Conservation (phyloP, 495 filamentous ascomycete genomes). For the Platismatia glauca region DNA sequence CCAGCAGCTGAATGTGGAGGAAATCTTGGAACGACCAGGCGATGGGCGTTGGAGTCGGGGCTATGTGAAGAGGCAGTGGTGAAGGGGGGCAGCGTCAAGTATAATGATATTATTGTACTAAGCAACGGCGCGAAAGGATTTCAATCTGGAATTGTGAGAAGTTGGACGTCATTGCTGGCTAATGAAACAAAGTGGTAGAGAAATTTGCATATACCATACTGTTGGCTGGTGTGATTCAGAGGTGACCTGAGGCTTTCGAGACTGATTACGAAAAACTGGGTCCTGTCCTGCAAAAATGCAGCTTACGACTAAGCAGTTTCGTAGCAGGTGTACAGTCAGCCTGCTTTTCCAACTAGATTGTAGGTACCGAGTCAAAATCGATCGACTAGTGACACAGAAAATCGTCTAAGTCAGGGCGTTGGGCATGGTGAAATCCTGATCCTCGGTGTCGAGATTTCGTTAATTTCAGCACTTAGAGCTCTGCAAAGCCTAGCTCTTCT, state of each 20-base stretch:
- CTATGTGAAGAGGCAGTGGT: conserved; percentile 57
- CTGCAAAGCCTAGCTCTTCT: neutral
- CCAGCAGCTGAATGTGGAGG: conserved; percentile 53
- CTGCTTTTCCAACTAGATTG: neutral
- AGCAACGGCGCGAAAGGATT: conserved; percentile 84
- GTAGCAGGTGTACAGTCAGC: neutral
- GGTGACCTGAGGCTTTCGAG: neutral
- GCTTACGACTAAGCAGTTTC: neutral
- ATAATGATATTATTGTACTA: conserved; percentile 73
- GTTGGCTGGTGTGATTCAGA: neutral
- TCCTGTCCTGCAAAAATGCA: neutral
- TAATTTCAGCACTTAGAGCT: neutral
- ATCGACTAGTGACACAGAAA: neutral
- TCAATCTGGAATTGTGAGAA: conserved; percentile 36
- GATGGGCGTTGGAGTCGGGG: conserved; percentile 61
- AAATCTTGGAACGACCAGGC: conserved; percentile 69
- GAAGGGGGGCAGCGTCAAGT: conserved; percentile 42
- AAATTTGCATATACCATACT: neutral
- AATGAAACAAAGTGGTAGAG: neutral
- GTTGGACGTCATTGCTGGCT: neutral
- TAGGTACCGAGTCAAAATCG: too few species aligned
- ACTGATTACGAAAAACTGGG: neutral
- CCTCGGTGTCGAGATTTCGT: neutral
- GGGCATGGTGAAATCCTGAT: neutral
- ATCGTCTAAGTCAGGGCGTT: neutral